These are phyloP conservation scores for Coffea canephora DNA, from an alignment of 257 asterid genomes.

Conservation along the genomic window DNA sequence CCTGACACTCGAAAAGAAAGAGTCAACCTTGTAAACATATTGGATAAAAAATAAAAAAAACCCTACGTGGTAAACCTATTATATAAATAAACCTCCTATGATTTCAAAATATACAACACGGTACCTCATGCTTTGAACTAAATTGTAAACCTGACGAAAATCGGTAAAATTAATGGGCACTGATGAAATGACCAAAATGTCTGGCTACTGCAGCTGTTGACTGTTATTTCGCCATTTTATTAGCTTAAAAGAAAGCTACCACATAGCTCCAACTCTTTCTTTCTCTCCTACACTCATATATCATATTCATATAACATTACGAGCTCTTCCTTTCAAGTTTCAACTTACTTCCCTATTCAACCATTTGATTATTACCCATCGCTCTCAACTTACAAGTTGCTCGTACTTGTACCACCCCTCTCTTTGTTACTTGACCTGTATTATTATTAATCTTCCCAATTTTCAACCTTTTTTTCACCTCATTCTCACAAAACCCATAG, in stretches of 20 bases:
- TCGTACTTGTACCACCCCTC: neutral
- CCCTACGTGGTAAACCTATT: too few species aligned
- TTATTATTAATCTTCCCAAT: neutral
- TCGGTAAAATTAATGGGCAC: too few species aligned
- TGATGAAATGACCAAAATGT: too few species aligned
- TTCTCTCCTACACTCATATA: slow-evolving; percentile 12
- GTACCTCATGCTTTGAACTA: too few species aligned
- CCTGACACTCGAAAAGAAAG: too few species aligned
- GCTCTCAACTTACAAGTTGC: slow-evolving; percentile 46
- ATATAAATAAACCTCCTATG: too few species aligned
- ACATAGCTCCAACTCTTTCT: slow-evolving; percentile 21
- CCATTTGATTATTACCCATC: slow-evolving; percentile 47
- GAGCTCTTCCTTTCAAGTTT: slow-evolving; percentile 4
- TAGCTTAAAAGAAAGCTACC: slow-evolving; percentile 34
- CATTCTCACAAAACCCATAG: neutral
- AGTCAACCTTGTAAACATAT: too few species aligned
- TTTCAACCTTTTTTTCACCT: too few species aligned
- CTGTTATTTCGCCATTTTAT: slow-evolving; percentile 45
- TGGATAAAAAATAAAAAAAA: too few species aligned
- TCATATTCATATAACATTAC: neutral
- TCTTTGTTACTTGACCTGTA: neutral
- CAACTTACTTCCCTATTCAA: slow-evolving; percentile 37
- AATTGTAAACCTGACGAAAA: too few species aligned
- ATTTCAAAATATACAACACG: too few species aligned
- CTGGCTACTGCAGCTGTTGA: slow-evolving; percentile 42